These are phyloP conservation scores for Cyathus striatus DNA, from an alignment of 768 basidiomycete genomes.

Conservation along the genomic window DNA sequence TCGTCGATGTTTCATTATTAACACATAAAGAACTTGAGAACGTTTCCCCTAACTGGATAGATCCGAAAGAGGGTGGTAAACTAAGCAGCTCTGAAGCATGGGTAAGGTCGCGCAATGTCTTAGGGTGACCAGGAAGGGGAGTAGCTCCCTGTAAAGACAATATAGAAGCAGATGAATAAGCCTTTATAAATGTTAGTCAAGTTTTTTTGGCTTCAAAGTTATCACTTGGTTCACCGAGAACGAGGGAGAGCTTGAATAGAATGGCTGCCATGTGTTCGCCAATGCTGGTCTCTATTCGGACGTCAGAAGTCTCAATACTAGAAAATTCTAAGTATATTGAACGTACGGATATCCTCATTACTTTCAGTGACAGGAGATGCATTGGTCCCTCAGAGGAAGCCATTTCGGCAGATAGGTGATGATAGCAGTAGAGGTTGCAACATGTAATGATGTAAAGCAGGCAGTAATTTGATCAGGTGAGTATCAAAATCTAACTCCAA, in stretches of 20 bases:
- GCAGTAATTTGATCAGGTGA: too few species aligned
- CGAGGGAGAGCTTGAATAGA: conserved; percentile 73
- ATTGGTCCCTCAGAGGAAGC: conserved; percentile 44
- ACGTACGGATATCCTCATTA: conserved; percentile 86
- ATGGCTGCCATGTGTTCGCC: conserved; percentile 78
- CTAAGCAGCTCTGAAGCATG: conserved; percentile 75
- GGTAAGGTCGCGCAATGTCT: conserved; percentile 78
- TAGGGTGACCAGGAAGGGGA: conserved; percentile 73
- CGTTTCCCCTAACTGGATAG: conserved; percentile 86
- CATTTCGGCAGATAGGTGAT: conserved; percentile 16
- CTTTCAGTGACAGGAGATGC: conserved; percentile 75
- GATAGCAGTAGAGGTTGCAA: too few species aligned
- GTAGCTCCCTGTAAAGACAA: conserved; percentile 68
- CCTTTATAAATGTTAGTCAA: conserved; percentile 17
- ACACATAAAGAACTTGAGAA: conserved; percentile 80
- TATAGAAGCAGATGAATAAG: conserved; percentile 73
- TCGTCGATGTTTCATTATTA: conserved; percentile 68
- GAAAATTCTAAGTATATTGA: conserved; percentile 4
- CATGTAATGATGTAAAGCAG: too few species aligned
- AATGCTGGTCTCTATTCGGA: conserved; percentile 61
- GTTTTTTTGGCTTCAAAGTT: background rate
- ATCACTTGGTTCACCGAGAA: conserved; percentile 46
- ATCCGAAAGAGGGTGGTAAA: conserved; percentile 78
- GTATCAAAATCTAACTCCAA: too few species aligned
- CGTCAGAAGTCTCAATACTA: conserved; percentile 6